These are phyloP conservation scores for Erigeron canadensis DNA, from an alignment of 129 eudicot genomes.

Conservation along the genomic window DNA sequence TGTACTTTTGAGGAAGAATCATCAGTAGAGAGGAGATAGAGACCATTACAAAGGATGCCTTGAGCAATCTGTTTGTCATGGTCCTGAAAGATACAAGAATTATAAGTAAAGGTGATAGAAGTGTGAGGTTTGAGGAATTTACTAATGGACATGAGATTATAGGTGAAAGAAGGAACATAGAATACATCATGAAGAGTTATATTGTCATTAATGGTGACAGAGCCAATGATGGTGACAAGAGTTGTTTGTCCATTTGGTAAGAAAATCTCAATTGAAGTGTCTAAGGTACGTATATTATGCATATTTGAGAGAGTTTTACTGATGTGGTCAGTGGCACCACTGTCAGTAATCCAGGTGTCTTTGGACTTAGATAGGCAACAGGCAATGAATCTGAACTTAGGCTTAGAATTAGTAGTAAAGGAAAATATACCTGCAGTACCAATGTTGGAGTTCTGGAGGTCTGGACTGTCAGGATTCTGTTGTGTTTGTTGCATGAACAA, in stretches of 20 bases:
- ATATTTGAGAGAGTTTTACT: not conserved
- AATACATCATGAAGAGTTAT: not conserved
- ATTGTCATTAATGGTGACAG: not conserved
- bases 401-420: too few relatives aligned
- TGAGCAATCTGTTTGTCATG: not conserved
- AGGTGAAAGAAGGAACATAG: not conserved
- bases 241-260: not conserved
- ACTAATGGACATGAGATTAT: slow-evolving; percentile 1
- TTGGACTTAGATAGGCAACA: too few relatives aligned
- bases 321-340: not conserved
- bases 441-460: too few relatives aligned
- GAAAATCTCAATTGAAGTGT: not conserved
- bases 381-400: too few relatives aligned
- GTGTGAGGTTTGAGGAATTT: not conserved
- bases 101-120: not conserved
- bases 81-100: not conserved
- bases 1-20: not conserved
- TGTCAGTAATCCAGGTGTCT: too few relatives aligned
- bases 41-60: not conserved
- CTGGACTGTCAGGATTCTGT: too few relatives aligned
- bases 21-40: not conserved
- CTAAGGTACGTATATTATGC: not conserved
- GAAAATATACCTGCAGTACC: not conserved
- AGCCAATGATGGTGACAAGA: not conserved
- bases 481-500: too few relatives aligned